These are phyloP conservation scores for Sphaerostilbella broomeana DNA, from an alignment of 2,329 filamentous ascomycete genomes.

Conservation along the genomic window DNA sequence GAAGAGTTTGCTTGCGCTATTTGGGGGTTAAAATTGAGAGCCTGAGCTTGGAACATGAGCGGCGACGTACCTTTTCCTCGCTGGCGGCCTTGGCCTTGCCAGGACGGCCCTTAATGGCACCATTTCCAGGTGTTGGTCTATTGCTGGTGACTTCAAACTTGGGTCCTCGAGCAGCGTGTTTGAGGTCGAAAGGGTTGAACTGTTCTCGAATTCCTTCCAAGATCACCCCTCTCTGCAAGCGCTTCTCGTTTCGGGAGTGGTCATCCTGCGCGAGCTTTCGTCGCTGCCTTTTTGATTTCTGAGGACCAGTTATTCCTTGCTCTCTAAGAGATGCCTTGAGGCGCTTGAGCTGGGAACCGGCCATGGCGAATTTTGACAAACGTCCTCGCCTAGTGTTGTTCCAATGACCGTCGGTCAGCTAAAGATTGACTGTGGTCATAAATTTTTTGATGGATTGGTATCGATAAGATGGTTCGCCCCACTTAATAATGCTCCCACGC, in stretches of 20 bases:
- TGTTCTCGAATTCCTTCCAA: constrained; percentile 84
- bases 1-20: constrained; percentile 69
- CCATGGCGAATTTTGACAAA: constrained; percentile 67
- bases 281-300: constrained; percentile 93
- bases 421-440: constrained; percentile 7
- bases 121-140: constrained; percentile 45
- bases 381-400: background rate
- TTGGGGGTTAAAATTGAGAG: constrained; percentile 14
- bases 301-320: constrained; percentile 82
- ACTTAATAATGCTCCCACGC: no score
- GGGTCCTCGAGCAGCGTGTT: constrained; percentile 65
- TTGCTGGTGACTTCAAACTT: constrained; percentile 82
- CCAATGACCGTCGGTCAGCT: background rate
- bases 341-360: constrained; percentile 92
- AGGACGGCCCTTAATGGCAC: constrained; percentile 63
- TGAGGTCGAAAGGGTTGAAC: constrained; percentile 97
- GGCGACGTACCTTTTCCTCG: constrained; percentile 65
- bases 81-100: constrained; percentile 78
- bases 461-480: background rate
- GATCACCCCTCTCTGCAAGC: constrained; percentile 68
- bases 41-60: background rate
- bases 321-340: constrained; percentile 86
- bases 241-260: constrained; percentile 61
- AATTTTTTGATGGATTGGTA: constrained; percentile 14
- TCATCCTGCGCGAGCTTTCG: constrained; percentile 64